Evolutionary conservation across 192 early-diverging fungal genomes (phyloP), one percentile per base, ranked within the genome.

Genomic region (Backusella tuberculispora): DNA sequence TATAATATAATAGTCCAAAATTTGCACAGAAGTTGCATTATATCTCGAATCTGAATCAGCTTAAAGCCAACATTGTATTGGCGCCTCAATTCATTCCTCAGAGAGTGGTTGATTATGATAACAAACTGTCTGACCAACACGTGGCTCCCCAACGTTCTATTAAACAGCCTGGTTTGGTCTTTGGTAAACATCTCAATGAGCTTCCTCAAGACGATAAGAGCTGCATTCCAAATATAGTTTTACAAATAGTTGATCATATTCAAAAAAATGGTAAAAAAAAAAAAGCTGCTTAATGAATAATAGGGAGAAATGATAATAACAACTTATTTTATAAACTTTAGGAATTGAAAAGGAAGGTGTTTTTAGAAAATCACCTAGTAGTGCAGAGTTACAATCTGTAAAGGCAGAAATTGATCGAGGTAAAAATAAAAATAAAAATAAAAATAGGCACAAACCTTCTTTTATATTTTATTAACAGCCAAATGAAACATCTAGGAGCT

Each of bases 11-110:
- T 84, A 94, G 97, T 65, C 94, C 95, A 56, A 98, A 98, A 83
- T 98, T 98, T 84, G 84, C 89, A 15, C 83, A 86, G 63, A 98
- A 98, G 82, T 82, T 98, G 9, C 85, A 87, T 71, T 98, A 95
- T 84, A 81, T 96, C 40, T 83, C 91, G 63, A 92, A 80, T 43
- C 84, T 97, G 42, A 83, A 89, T 14, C 83, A 92, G 24, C 85
- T 98, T 43, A 90, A 87, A 14, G 69, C 68, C 53, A 76, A 81
- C 7, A 87, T 97, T 41, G 92, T 93, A 12, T 80, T 96, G 21
- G 83, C 89, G 53, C 90, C 94, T 72, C 87, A 95, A 60, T 85
- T 89, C 19, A 91, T 97, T 38, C 96, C 97, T 6, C 86, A 86
- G 19, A 80, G 85, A 40, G 88, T 95, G 17, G 82, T 85, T 40